phyloP scores from a whole-genome alignment of 176 grass and related monocot genomes.

The Microstegium vimineum region DNA sequence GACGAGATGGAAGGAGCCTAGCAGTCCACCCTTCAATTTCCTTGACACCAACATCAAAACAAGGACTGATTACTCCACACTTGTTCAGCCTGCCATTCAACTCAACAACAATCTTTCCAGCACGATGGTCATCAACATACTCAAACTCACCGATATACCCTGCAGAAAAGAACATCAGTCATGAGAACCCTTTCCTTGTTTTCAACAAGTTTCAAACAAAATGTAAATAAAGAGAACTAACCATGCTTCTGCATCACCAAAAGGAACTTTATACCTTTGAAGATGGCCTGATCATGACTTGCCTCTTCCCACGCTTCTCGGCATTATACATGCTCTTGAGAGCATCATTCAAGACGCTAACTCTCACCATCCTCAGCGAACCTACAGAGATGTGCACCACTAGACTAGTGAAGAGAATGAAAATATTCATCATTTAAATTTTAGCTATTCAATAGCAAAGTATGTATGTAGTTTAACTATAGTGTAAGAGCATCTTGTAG shows the following conservation, averaged over 20 bases:
- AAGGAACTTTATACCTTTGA: slow-evolving; percentile 19
- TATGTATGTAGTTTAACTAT: not conserved
- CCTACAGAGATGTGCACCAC: not conserved
- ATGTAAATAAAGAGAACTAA: not conserved
- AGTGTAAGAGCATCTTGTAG: not conserved
- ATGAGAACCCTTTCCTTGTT: not conserved
- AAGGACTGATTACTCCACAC: slow-evolving; percentile 14
- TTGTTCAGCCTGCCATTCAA: slow-evolving; percentile 14
- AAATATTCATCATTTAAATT: not conserved
- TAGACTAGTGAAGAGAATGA: not conserved
- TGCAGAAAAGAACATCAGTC: not conserved
- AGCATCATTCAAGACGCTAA: slow-evolving; percentile 1
- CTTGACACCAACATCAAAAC: slow-evolving; percentile 21
- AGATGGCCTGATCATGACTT: slow-evolving; percentile 10
- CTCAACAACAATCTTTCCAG: slow-evolving; percentile 16
- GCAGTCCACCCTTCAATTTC: slow-evolving; percentile 48
- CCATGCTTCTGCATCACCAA: slow-evolving; percentile 11
- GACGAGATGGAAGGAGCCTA: slow-evolving; percentile 15
- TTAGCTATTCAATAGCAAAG: not conserved
- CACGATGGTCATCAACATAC: slow-evolving; percentile 11
- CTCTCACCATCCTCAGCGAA: not conserved
- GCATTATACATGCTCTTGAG: slow-evolving; percentile 23
- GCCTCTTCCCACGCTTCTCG: slow-evolving; percentile 10
- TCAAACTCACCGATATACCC: slow-evolving; percentile 12
- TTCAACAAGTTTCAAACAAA: not conserved